Evolutionary conservation across 2,329 filamentous ascomycete species (phyloP), one percentile per base, ranked within the genome.

Genomic region (Mycosphaerelloides madeirae): DNA sequence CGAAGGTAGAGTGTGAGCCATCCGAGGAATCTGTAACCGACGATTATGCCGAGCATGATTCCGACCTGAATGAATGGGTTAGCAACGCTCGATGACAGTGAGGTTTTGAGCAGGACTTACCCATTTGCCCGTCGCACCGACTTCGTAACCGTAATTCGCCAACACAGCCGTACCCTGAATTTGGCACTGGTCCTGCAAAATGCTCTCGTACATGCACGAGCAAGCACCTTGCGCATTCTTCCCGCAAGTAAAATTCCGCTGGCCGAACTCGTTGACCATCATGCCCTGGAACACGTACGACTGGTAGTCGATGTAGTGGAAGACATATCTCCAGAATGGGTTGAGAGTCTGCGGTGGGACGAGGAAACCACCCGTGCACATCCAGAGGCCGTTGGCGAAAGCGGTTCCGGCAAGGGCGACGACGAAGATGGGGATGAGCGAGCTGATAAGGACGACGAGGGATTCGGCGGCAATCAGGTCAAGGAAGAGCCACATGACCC

Each of bases 241-340:
- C 66, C 1, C 59, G 59, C 86, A 91, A 3, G 67, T 63, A 63
- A 86, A 94, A 3, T 70, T 75, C 12, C 85, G 72, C 14, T 76
- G 31, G 43, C 59, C 60, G 61, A 94, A 91, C 66, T 94, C 85
- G 58, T 91, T 93, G 41, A 90, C 80, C 85, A 93, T 90, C 86
- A 94, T 91, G 7, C 85, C 87, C 60, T 90, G 79, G 61, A 93
- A 94, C 2, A 93, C 87, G 54, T 89, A 93, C 29, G 74, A 71
- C 67, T 90, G 85, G 57, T 93, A 93, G 62, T 93, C 85, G 59
- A 89, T 89, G 63, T 88, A 93, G 60, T 89, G 84, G 55, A 91
- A 91, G 2, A 84, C 85, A 54, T 93, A 91, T 63, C 80, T 79
- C 80, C 85, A 94, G 54, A 94, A 94, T 1, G 77, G 78, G 61